Evolutionary conservation across 2,329 filamentous ascomycete genomes (phyloP), one percentile per base, ranked within the genome.

Genomic region (Fusarium camptoceras): DNA sequence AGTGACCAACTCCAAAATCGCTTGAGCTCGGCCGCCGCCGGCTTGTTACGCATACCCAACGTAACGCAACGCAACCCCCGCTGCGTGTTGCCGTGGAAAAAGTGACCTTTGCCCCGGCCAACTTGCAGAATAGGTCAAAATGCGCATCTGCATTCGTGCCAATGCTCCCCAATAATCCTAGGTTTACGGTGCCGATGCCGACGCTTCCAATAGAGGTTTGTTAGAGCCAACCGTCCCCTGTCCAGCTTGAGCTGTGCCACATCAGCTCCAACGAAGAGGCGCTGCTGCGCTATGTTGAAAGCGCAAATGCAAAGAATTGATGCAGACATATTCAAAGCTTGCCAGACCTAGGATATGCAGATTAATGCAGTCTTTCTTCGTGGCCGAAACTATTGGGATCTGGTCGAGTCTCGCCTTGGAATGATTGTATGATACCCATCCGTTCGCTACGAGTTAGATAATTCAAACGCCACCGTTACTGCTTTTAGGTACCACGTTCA

Each of bases 381-480:
- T 55, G 65, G 55, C 46, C 59, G 46, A 48, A 48, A 53, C 53
- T 57, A 62, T 60, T 47, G 57, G 48, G 55, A 60, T 47, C 50
- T 64, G 54, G 47, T 39, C 30, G 50, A 64, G 55, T 63, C 54
- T 72, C 43, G 55, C 47, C 51, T 30, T 37, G 46, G 47, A 34
- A 55, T 49, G 34, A 37, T 37, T n/a, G 11, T 11, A n/a, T n/a
- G 47, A 50, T 49, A 57, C 42, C 51, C 27, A 62, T 55, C 58
- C 46, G 31, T 64, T 49, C 51, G 42, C 51, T 41, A 48, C 55
- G 59, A 68, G 57, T 42, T 59, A 25, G 59, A 51, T 51, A 75
- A 75, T 64, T 46, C 41, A 75, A 57, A 75, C 73, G 73, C 73
- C 73, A 75, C 73, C 44, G 54, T 65, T 48, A 51, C 63, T 59